These are phyloP conservation scores for Rubia balearica DNA, from an alignment of 305 asterid species.

Conservation along the genomic window DNA sequence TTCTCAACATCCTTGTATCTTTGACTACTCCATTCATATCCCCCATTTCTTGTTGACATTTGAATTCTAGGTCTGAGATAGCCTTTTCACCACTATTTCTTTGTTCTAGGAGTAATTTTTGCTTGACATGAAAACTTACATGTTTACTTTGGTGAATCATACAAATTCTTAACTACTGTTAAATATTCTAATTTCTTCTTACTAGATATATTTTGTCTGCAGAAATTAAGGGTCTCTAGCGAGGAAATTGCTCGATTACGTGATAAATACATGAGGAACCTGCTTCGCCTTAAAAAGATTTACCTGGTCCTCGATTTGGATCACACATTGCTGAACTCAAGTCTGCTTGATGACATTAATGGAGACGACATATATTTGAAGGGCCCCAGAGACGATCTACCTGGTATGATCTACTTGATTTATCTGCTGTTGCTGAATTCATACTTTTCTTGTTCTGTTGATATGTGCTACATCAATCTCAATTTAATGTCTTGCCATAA, in stretches of 20 bases:
- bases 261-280: constrained; percentile 57
- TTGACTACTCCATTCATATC: not conserved
- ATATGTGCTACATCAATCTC: not conserved
- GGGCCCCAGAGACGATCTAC: constrained; percentile 43
- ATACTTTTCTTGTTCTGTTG: constrained; percentile 11
- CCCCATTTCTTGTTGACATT: not conserved
- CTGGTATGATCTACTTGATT: constrained; percentile 42
- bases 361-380: constrained; percentile 53
- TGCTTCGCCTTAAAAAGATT: constrained; percentile 56
- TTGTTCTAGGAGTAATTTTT: not conserved
- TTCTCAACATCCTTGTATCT: not conserved
- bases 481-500: not conserved
- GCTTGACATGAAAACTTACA: not conserved
- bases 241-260: constrained; percentile 73
- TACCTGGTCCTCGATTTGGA: constrained; percentile 89
- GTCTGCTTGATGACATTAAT: constrained; percentile 50
- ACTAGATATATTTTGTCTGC: constrained; percentile 28
- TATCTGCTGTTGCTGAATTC: constrained; percentile 11
- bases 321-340: constrained; percentile 82
- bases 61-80: not conserved
- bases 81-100: not conserved
- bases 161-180: not conserved
- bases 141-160: not conserved
- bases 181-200: not conserved
- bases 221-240: constrained; percentile 71